Percentiles rank a stretch among this genome's conserved stretches.
These are phyloP conservation scores for Purshia tridentata DNA, from an alignment of 306 rosid genomes.

Conservation along the genomic window DNA sequence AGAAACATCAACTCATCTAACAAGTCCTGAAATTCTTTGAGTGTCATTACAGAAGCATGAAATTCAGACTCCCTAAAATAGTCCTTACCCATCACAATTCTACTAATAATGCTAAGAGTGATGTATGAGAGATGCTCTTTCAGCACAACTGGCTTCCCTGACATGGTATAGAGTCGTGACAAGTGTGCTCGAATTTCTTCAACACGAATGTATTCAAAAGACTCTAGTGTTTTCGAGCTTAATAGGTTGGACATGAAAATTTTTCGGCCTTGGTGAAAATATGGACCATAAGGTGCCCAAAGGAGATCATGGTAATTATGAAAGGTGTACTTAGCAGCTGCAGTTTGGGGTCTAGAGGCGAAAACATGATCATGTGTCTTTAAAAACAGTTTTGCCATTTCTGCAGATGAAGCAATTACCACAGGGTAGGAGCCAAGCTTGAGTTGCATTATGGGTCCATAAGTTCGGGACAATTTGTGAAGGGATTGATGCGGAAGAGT, in stretches of 20 bases:
- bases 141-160: slow-evolving; percentile 27
- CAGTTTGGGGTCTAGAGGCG: slow-evolving; percentile 43
- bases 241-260: slow-evolving; percentile 40
- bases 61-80: slow-evolving; percentile 19
- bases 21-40: slow-evolving; percentile 36
- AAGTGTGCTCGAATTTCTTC: slow-evolving; percentile 31
- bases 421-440: slow-evolving; percentile 40
- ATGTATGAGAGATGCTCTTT: slow-evolving; percentile 25
- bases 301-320: slow-evolving; percentile 32
- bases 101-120: slow-evolving; percentile 39
- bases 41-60: slow-evolving; percentile 15
- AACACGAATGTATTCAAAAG: slow-evolving; percentile 33
- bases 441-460: slow-evolving; percentile 44
- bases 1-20: slow-evolving; percentile 42
- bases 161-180: slow-evolving; percentile 17
- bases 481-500: slow-evolving; percentile 43
- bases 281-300: slow-evolving; percentile 43
- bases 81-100: slow-evolving; percentile 43
- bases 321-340: slow-evolving; percentile 38
- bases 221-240: slow-evolving; percentile 27
- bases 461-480: slow-evolving; percentile 42
- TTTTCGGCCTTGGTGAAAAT: slow-evolving; percentile 46
- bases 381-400: slow-evolving; percentile 32
- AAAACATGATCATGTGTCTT: slow-evolving; percentile 35
- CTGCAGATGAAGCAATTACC: slow-evolving; percentile 42